These are phyloP conservation scores for Pterocarpus santalinus DNA, from an alignment of 306 rosid species.

Conservation along the genomic window DNA sequence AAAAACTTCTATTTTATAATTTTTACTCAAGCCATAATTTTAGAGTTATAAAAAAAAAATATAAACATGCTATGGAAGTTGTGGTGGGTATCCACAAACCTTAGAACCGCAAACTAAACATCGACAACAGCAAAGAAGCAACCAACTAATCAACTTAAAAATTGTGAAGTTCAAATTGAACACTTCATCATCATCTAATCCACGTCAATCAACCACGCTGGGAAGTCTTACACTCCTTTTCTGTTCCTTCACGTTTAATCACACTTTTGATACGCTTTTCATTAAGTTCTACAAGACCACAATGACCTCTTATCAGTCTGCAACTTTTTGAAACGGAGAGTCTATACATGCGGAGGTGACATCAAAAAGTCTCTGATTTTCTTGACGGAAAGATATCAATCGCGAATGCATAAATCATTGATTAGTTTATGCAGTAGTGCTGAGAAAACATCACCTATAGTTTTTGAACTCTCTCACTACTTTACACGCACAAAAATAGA, in stretches of 20 bases:
- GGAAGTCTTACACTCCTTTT: neutral
- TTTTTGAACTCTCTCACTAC: too few relatives aligned
- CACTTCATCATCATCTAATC: constrained; percentile 1
- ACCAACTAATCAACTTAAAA: neutral
- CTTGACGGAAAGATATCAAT: neutral
- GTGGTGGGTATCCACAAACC: too few relatives aligned
- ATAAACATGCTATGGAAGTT: too few relatives aligned
- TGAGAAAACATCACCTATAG: neutral
- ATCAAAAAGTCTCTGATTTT: neutral
- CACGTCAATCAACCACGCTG: neutral
- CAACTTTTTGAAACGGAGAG: neutral
- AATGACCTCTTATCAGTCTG: neutral
- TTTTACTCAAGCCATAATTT: too few relatives aligned
- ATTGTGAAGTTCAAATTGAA: constrained; percentile 14
- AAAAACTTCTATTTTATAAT: too few relatives aligned
- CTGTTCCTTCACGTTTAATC: constrained; percentile 23
- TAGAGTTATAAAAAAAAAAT: too few relatives aligned
- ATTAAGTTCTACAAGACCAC: neutral
- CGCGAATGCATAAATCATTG: neutral
- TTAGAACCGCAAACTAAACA: too few relatives aligned
- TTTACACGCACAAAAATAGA: too few relatives aligned
- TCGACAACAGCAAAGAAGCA: neutral
- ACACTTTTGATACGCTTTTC: neutral
- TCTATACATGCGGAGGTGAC: neutral
- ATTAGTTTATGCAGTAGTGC: neutral